Base-by-base conservation (phyloP, 2,329 filamentous ascomycete species). In the Cladosporium sp. region DNA sequence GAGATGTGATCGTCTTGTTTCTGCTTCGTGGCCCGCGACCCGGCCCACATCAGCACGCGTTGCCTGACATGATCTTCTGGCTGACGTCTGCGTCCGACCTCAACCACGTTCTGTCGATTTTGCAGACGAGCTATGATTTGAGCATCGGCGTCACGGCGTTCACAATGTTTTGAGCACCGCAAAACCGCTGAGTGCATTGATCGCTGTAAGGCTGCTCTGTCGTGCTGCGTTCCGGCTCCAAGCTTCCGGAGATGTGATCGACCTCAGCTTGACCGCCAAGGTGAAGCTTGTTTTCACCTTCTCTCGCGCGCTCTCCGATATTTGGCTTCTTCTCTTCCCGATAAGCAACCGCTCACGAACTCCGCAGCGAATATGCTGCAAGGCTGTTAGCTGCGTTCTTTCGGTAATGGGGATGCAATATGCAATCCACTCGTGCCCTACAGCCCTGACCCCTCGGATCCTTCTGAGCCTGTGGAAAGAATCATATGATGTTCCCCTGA, bases 221-320 rank as follows among this genome's bases (percentile, higher is more conserved):
- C 28, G 40, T 33, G 28, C 28, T 29, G 28, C 52, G 52, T 33
- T 21, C 40, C 52, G 52, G 52, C 52, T 31, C 52, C 52, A n/a
- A 55, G 31, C 26, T 21, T 55, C 52, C 52, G 52, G 50, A 55
- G 28, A 33, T 29, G 52, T 55, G 52, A 55, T 55, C 52, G 52
- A 55, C 52, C 29, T 5, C 52, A 55, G 52, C 26, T 18, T 55
- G 52, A 23, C 28, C 28, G 28, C 52, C 26, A 55, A 55, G 26
- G 6, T 29, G 52, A 55, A 55, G 52, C 52, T 55, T 55, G 52
- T 55, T 55, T 55, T 29, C 28, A 33, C 52, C 28, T 55, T 55
- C 18, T 55, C n/a, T 55, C 52, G 29, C 52, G 26, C 11, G 14
- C 28, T 2, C 10, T n/a, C 29, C 52, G n/a, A 11, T 55, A 18